A percentile compares a stretch with the other conserved stretches of the same genome.
phyloP scores from a whole-genome alignment of 805 yeast genomes.

The Kodamaea hsintzibuensis region DNA sequence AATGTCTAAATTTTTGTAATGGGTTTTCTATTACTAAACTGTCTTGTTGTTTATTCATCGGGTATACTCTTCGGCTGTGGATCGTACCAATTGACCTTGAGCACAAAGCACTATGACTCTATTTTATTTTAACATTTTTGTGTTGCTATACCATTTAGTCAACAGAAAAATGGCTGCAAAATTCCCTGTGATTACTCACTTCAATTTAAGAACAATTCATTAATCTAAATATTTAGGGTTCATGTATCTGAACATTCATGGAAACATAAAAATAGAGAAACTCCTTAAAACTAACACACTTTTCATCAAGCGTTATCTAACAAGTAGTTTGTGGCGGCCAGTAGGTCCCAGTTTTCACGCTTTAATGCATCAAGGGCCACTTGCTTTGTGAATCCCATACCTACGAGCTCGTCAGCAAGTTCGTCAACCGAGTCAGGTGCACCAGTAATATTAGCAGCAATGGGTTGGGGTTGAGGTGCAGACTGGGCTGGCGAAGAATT shows the following conservation, averaged over 20 bases:
- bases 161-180: not conserved
- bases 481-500: slow-evolving; percentile 8
- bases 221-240: not conserved
- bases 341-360: slow-evolving; percentile 70
- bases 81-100: too few species aligned
- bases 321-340: slow-evolving; percentile 83
- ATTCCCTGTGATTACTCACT: too few species aligned
- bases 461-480: slow-evolving; percentile 15
- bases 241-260: not conserved
- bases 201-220: not conserved
- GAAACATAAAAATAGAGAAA: not conserved
- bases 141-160: not conserved
- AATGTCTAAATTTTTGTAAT: too few species aligned
- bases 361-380: slow-evolving; percentile 70
- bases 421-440: slow-evolving; percentile 40
- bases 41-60: too few species aligned
- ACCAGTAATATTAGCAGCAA: slow-evolving; percentile 15
- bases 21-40: too few species aligned
- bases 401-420: slow-evolving; percentile 75
- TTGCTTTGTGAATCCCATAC: slow-evolving; percentile 81
- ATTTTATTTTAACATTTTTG: too few species aligned
- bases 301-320: slow-evolving; percentile 61
- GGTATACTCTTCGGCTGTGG: too few species aligned
- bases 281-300: not conserved
- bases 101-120: too few species aligned